Evolutionary conservation across 1,284 basidiomycete genomes (phyloP).

Genomic region (Heterobasidion occidentale): DNA sequence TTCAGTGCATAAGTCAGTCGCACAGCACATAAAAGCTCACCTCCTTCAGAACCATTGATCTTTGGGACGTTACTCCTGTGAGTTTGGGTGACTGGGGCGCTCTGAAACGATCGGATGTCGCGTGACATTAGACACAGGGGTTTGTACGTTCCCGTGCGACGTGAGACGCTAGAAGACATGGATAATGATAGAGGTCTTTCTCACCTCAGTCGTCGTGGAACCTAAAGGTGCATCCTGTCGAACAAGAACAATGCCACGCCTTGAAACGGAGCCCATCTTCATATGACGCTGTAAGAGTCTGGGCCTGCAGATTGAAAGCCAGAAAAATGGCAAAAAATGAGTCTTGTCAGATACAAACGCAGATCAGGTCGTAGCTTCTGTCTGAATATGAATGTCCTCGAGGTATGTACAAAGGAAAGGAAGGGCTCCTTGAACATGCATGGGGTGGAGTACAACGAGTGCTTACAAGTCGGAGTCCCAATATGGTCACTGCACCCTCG

Average conservation of each 20-base stretch:
- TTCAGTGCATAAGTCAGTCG: neutral
- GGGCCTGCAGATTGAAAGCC: neutral
- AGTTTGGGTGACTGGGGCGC: neutral
- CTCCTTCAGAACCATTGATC: conserved; percentile 11
- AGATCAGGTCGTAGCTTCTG: neutral
- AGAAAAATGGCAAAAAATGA: neutral
- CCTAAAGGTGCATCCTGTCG: neutral
- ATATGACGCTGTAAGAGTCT: neutral
- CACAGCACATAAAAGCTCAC: conserved; percentile 1
- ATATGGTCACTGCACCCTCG: too few species aligned
- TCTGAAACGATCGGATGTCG: neutral
- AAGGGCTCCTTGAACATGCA: neutral
- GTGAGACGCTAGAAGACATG: neutral
- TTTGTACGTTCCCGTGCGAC: neutral
- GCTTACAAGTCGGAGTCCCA: neutral
- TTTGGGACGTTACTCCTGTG: conserved; percentile 2
- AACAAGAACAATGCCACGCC: neutral
- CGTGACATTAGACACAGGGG: neutral
- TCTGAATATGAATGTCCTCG: neutral
- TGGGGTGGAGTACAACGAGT: neutral
- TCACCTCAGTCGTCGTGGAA: neutral
- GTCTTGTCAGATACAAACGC: neutral
- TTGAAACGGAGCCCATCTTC: neutral
- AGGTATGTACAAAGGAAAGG: neutral
- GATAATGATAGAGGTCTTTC: neutral